These are phyloP conservation scores for Dianthus caryophyllus DNA, from an alignment of 148 eudicot genomes.

Conservation along the genomic window DNA sequence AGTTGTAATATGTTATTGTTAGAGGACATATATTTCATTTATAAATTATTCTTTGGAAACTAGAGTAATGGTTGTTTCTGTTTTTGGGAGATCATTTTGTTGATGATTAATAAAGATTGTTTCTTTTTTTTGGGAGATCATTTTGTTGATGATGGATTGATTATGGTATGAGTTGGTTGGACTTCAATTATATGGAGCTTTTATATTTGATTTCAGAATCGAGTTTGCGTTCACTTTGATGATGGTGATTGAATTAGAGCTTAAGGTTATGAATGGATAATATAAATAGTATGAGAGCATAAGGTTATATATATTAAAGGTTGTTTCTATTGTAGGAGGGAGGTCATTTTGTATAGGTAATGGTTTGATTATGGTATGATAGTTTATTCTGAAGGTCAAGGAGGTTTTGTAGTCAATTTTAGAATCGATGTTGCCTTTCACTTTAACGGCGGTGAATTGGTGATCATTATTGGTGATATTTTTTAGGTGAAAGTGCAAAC, in stretches of 20 bases:
- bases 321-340: too few relatives aligned
- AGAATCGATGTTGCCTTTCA: too few relatives aligned
- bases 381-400: too few relatives aligned
- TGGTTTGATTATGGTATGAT: too few relatives aligned
- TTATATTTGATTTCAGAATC: background rate
- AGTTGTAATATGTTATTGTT: background rate
- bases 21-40: background rate
- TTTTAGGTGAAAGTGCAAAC: constrained; percentile 87
- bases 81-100: too few relatives aligned
- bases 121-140: background rate
- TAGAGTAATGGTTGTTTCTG: background rate
- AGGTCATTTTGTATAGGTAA: too few relatives aligned
- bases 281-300: too few relatives aligned
- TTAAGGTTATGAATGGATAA: too few relatives aligned
- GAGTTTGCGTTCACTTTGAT: background rate
- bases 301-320: too few relatives aligned
- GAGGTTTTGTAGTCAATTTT: too few relatives aligned
- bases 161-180: background rate
- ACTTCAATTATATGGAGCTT: background rate
- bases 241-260: too few relatives aligned
- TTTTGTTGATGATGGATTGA: background rate
- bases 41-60: background rate
- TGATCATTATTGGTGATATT: constrained; percentile 7
- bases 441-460: too few relatives aligned
- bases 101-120: background rate